These are phyloP conservation scores for Balansia obtecta DNA, from an alignment of 2,329 filamentous ascomycete species.

Conservation along the genomic window DNA sequence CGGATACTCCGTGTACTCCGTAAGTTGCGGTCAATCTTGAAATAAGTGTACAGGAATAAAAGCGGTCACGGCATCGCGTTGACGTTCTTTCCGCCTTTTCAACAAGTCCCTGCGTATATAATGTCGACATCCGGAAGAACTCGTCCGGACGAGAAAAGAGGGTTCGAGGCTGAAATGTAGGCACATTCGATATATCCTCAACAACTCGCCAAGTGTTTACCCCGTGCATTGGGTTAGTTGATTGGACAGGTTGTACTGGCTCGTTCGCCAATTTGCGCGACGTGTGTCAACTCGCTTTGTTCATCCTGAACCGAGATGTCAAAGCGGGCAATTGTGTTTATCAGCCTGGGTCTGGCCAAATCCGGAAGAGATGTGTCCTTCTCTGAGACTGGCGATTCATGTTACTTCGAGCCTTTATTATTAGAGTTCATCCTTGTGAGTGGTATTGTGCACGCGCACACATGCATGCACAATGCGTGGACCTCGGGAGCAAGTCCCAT, in stretches of 20 bases:
- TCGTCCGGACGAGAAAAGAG: background rate
- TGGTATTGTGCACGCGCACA: too few species aligned
- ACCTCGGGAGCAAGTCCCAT: too few species aligned
- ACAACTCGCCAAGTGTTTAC: background rate
- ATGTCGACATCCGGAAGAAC: background rate
- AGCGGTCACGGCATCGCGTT: background rate
- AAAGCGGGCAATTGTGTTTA: background rate
- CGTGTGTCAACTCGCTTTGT: background rate
- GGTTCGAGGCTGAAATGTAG: background rate
- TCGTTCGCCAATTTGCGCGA: background rate
- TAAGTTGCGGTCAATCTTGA: background rate
- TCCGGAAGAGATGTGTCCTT: too few species aligned
- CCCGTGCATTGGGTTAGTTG: background rate
- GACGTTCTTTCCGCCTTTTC: background rate
- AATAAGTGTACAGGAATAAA: background rate
- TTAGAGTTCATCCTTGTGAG: too few species aligned
- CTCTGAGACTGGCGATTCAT: too few species aligned
- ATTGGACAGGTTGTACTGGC: background rate
- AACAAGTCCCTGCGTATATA: background rate
- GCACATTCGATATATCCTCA: background rate
- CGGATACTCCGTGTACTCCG: too few species aligned
- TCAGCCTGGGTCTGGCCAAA: background rate
- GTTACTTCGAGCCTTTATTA: too few species aligned
- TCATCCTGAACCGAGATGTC: background rate
- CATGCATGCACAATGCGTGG: too few species aligned